Evolutionary conservation across 306 rosid species (phyloP), one percentile per base, ranked within the genome.

Genomic region (Canavalia gladiata): DNA sequence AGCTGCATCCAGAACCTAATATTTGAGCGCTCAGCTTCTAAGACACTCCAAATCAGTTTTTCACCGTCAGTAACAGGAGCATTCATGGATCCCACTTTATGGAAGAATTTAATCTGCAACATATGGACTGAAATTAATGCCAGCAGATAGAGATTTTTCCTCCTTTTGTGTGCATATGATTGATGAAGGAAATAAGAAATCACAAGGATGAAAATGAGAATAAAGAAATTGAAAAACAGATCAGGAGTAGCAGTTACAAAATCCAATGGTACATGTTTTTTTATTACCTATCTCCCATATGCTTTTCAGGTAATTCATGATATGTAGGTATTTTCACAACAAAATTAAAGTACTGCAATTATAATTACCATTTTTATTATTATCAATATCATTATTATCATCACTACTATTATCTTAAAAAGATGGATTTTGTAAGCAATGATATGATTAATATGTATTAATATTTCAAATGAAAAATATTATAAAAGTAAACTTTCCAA

Each of bases 101-200:
- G 91, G 90, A 95, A 93, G 86, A 95, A 95, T 82, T 92, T 91
- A 79, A 95, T 89, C 99, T 95, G 89, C 81, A 81, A 72, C 65
- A 81, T 43, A 79, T 49, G 71, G 69, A 80, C 62, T 34, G 0
- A 55, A 79, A 83, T 80, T 76, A 88, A 71, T 74, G 65, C 39
- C 75, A 58, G 29, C 55, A 76, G 68, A 77, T 43, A 52, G 65
- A 42, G 64, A 41, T 7, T 56, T 11, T 51, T 25, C 25, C 18
- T 7, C 42, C 46, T n/a, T 7, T 33, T 12, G 46, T 42, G 18
- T 46, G 31, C 2, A 2, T 4, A 54, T 47, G 49, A 18, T 59
- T 13, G 75, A 52, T 42, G 37, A 39, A 56, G 76, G 13, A 67
- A 74, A 9, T 1, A 75, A n/a, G 8, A 77, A 57, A 50, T 34